These are phyloP conservation scores for Solanum sejunctum DNA, from an alignment of 257 asterid species.

Conservation along the genomic window DNA sequence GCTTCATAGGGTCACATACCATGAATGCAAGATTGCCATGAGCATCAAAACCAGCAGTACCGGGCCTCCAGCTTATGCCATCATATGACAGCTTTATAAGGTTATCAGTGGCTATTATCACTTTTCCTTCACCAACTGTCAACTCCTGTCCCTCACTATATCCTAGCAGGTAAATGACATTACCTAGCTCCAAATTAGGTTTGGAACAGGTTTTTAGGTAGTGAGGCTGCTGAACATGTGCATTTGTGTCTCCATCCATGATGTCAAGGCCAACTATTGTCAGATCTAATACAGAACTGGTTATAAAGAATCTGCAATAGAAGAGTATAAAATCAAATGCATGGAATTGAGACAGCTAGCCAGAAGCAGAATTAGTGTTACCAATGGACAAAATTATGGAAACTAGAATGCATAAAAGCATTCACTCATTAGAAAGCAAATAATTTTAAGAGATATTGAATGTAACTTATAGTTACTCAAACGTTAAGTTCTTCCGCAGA, in stretches of 20 bases:
- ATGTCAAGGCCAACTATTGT: constrained; percentile 87
- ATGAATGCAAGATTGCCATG: constrained; percentile 94
- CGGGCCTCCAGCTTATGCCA: constrained; percentile 79
- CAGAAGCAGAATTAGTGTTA: not conserved
- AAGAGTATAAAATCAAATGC: not conserved
- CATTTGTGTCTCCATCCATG: constrained; percentile 60
- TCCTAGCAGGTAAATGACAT: constrained; percentile 64
- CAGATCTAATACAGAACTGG: constrained; percentile 94
- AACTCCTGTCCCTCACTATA: constrained; percentile 55
- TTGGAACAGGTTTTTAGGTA: constrained; percentile 64
- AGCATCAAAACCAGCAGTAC: constrained; percentile 87
- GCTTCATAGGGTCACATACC: constrained; percentile 99
- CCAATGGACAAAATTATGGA: not conserved
- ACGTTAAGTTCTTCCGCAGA: not conserved
- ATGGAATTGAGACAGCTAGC: not conserved
- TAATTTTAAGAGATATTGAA: not conserved
- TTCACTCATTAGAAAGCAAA: not conserved
- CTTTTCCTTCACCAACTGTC: constrained; percentile 88
- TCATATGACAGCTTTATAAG: constrained; percentile 81
- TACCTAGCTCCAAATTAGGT: constrained; percentile 78
- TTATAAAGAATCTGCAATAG: constrained; percentile 75
- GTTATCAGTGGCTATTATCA: constrained; percentile 91
- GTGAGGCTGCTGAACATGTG: constrained; percentile 52
- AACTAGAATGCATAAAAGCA: not conserved
- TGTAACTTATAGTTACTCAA: not conserved